A percentile compares a stretch with the other conserved stretches of the same genome.
Evolutionary conservation across 1,284 basidiomycete genomes (phyloP).

Genomic region (Ganoderma lingzhi): DNA sequence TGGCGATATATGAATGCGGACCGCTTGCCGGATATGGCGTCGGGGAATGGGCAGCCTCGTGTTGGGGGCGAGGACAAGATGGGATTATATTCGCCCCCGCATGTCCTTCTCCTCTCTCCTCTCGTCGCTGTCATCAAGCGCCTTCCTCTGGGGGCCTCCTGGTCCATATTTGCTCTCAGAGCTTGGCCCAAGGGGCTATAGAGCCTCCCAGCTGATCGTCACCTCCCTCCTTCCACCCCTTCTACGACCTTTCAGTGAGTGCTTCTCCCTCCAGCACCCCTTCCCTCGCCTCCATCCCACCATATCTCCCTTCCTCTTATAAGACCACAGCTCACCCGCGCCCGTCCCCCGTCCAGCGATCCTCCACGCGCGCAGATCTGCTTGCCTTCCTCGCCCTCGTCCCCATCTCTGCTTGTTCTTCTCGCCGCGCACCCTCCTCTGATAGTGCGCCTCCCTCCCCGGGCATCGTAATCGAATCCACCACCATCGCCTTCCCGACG

Average conservation of each 20-base stretch:
- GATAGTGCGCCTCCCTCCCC: conserved; percentile 18
- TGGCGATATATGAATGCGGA: neutral
- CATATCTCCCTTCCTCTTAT: conserved; percentile 18
- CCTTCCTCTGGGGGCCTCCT: conserved; percentile 39
- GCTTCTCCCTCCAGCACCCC: conserved; percentile 14
- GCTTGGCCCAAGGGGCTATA: conserved; percentile 37
- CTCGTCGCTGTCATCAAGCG: conserved; percentile 32
- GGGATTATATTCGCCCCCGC: conserved; percentile 22
- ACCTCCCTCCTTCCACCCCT: conserved; percentile 2
- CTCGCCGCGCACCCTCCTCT: conserved; percentile 16
- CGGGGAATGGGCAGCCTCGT: conserved; percentile 33
- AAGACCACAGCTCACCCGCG: conserved; percentile 16
- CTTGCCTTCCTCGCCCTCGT: conserved; percentile 1
- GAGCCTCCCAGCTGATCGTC: conserved; percentile 24
- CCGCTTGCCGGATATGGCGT: conserved; percentile 1
- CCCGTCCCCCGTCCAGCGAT: conserved; percentile 25
- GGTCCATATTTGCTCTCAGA: conserved; percentile 43
- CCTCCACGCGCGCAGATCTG: conserved; percentile 23
- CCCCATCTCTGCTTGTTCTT: conserved; percentile 7
- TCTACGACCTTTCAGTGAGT: conserved; percentile 32
- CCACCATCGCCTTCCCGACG: conserved; percentile 21
- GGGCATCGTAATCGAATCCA: conserved; percentile 21
- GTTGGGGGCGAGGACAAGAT: conserved; percentile 33
- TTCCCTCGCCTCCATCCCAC: conserved; percentile 8
- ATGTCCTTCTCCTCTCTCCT: conserved; percentile 27